phyloP scores from a whole-genome alignment of 305 asterid genomes.

The Fraxinus paxiana region DNA sequence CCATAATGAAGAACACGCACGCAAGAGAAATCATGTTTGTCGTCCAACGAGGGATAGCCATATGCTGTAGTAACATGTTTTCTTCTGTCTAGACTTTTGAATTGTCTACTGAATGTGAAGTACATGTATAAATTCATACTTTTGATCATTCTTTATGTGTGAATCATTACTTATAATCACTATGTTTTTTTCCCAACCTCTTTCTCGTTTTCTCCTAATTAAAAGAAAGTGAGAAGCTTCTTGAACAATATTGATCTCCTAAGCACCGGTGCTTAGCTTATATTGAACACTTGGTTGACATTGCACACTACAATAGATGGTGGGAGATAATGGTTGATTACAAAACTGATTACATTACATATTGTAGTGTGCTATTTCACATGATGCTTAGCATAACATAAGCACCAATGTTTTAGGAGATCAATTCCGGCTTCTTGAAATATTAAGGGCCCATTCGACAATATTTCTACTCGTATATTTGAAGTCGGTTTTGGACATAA shows the following conservation, averaged over 20 bases:
- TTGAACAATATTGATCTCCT: neutral
- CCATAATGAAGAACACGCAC: conserved; percentile 86
- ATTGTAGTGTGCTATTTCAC: too few species aligned
- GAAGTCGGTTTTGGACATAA: neutral
- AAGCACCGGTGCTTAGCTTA: too few species aligned
- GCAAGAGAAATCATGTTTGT: conserved; percentile 85
- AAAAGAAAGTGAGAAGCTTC: neutral
- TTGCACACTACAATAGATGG: too few species aligned
- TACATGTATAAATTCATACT: neutral
- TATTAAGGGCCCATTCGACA: too few species aligned
- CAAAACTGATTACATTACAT: too few species aligned
- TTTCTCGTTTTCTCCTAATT: neutral
- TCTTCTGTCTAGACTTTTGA: neutral
- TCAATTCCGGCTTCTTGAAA: too few species aligned
- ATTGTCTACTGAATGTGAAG: neutral
- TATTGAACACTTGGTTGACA: too few species aligned
- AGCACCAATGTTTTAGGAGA: too few species aligned
- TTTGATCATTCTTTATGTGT: neutral
- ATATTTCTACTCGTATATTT: neutral
- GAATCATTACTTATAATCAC: neutral
- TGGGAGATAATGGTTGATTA: too few species aligned
- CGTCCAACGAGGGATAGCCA: conserved; percentile 76
- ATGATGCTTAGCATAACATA: too few species aligned
- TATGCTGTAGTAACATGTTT: conserved; percentile 15
- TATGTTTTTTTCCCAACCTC: neutral